Conservation (phyloP, 768 basidiomycete species). For the Pilatotrama ljubarskyi region DNA sequence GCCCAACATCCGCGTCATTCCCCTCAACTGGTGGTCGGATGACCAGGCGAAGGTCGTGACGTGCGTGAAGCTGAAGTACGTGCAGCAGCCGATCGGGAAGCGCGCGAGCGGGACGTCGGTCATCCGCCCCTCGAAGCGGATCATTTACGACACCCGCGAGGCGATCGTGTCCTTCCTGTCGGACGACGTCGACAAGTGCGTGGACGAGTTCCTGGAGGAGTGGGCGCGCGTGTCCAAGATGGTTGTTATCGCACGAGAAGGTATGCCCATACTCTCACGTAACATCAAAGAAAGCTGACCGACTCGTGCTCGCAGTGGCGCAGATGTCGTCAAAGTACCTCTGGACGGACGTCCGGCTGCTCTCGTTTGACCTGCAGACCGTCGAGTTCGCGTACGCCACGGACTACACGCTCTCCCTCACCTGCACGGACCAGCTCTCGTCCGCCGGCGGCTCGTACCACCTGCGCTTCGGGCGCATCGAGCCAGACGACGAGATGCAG, state of each 20-base stretch:
- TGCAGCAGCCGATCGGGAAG: conserved; percentile 82
- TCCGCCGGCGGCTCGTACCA: conserved; percentile 69
- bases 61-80: conserved; percentile 87
- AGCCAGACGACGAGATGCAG: conserved; percentile 26
- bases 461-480: conserved; percentile 65
- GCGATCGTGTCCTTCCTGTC: conserved; percentile 89
- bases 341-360: conserved; percentile 76
- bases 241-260: conserved; percentile 89
- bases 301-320: conserved; percentile 53
- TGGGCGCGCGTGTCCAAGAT: conserved; percentile 94
- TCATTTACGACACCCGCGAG: conserved; percentile 86
- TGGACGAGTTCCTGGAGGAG: conserved; percentile 88
- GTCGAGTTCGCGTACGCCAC: conserved; percentile 85
- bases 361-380: conserved; percentile 89
- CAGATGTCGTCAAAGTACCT: conserved; percentile 74
- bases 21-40: conserved; percentile 90
- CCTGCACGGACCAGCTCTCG: conserved; percentile 74
- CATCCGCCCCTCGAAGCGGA: conserved; percentile 82
- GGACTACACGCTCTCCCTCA: conserved; percentile 76
- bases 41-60: conserved; percentile 81
- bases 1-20: conserved; percentile 88
- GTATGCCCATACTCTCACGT: conserved; percentile 39
- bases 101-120: conserved; percentile 55
- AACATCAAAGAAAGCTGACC: neutral
- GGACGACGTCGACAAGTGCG: conserved; percentile 83